Percentiles rank a stretch among this genome's conserved stretches.
Conservation (phyloP, 306 rosid species). For the Glycine tomentella region DNA sequence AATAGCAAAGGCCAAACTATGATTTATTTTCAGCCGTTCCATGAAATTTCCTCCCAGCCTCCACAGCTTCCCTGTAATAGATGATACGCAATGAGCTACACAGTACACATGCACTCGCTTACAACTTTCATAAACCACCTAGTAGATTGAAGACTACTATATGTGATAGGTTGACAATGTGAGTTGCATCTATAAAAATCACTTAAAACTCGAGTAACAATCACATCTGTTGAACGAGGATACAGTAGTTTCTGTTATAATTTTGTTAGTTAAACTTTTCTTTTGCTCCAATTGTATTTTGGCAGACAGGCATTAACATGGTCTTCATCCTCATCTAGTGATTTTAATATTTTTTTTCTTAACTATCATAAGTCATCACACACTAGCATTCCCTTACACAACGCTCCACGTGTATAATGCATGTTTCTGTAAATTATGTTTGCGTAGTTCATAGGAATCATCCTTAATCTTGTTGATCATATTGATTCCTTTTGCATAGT, state of each 20-base stretch:
- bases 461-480: conserved; percentile 3
- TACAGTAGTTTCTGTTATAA: conserved; percentile 1
- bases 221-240: conserved; percentile 1
- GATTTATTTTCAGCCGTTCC: conserved; percentile 57
- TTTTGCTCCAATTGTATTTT: too few species aligned
- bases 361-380: background rate
- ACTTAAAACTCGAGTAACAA: background rate
- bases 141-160: conserved; percentile 21
- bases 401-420: conserved; percentile 10
- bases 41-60: conserved; percentile 88
- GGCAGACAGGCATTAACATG: too few species aligned
- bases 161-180: too few species aligned
- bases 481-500: background rate
- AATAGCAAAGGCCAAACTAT: conserved; percentile 37
- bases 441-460: conserved; percentile 1
- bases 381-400: background rate
- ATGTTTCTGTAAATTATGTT: conserved; percentile 10
- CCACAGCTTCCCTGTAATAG: conserved; percentile 89
- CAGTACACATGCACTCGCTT: background rate
- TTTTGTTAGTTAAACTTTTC: background rate
- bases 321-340: background rate
- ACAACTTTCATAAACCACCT: background rate
- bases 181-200: background rate
- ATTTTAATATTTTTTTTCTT: background rate
- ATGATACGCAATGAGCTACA: conserved; percentile 32